Evolutionary conservation across 1,284 basidiomycete species (phyloP), one percentile per base, ranked within the genome.

Genomic region (Mycena citricolor): DNA sequence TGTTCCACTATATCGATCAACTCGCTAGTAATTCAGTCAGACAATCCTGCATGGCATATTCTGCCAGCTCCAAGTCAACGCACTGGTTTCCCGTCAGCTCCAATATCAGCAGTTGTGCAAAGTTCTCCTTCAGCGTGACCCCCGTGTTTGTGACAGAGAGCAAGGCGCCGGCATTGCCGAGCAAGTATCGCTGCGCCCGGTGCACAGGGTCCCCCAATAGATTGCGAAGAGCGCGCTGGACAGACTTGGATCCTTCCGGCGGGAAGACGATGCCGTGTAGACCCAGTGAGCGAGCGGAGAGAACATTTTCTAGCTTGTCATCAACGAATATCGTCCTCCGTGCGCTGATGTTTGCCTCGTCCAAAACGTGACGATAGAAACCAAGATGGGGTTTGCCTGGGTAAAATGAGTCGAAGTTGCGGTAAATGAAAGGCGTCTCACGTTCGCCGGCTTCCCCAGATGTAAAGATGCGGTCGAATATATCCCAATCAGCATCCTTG

Each of bases 301-400:
- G 57, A 6, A 81, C 73, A 47, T 81, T 81, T 52, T 81, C 79
- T n/a, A 68, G 61, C 49, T 76, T 76, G 64, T 81, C 79, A 46
- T 81, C 79, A 14, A 82, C 69, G 52, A 80, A 81, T 14, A 79
- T 43, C 67, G 4, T 70, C 67, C 4, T 59, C 59, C 2, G 54
- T 49, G 4, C 77, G 73, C 42, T 78, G 70, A 16, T 68, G n/a
- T 65, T 64, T 8, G 69, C 69, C 28, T 67, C 57, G 16, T 60
- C 56, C 19, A 81, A 55, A 14, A 81, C 77, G 42, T 71, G 65
- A 42, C 64, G 65, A 58, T 72, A 81, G 54, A 77, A 79, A 1
- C 73, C 71, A 22, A 79, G 70, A 51, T 77, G 70, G 8, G 76
- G 76, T 54, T 79, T 79, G 8, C 50, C 41, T 49, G 21, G 28